Base-by-base conservation (phyloP, 192 early-diverging fungal genomes). In the Umbelopsis sp. region DNA sequence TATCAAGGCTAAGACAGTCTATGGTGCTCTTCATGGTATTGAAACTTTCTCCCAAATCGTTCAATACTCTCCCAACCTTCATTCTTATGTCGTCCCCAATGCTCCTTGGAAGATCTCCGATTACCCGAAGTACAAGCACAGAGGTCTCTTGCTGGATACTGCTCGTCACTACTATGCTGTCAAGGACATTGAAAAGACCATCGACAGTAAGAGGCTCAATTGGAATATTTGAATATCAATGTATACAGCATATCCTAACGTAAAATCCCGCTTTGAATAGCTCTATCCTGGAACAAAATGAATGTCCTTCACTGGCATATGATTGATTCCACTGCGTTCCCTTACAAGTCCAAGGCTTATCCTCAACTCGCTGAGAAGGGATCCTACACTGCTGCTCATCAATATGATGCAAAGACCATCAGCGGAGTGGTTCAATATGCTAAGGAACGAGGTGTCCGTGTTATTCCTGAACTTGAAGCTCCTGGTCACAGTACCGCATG, bases 401-500 rank as follows among this genome's bases (percentile, higher is more conserved):
- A 74, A 50, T 87, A 88, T 75, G 74, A 76, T 7, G 72, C 77
- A 26, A 71, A 65, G 14, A 83, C 87, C 20, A 76, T 89, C 31
- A 52, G 72, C 43, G 44, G 26, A 17, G 70, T 89, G 25, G 74
- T 89, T n/a, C 68, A 69, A 21, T 88, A 83, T 67, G 87, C 83
- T 10, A 73, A 77, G 36, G 82, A 78, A 66, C 77, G 82, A 5
- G 85, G 85, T 44, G 80, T 89, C 52, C 79, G 87, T 45, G 82
- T 89, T 4, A 84, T 89, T 38, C 87, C 87, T 34, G 87, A 89
- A 71, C 80, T 87, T 51, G 87, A 89, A 36, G 74, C 87, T 51
- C 85, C 85, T 5, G 85, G 85, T 3, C 85, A 87, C 65, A 80
- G 74, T 56, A 73, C 76, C n/a, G 66, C 72, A 7, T 86, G 78